Evolutionary conservation across 1,284 basidiomycete genomes (phyloP).

Genomic region (Butyriboletus appendiculatus): DNA sequence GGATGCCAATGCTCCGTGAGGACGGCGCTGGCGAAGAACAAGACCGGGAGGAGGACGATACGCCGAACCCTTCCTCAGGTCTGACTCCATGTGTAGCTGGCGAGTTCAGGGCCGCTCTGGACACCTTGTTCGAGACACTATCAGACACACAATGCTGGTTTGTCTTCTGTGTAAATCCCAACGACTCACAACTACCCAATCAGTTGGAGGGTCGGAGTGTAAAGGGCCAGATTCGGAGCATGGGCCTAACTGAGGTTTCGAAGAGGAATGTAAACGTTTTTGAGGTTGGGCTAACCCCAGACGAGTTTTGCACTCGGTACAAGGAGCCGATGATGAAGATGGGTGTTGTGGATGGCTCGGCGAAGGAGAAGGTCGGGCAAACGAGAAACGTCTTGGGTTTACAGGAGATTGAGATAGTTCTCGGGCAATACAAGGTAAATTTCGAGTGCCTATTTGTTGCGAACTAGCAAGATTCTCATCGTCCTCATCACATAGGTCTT

Average conservation of each 20-base stretch:
- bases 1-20: slow-evolving; percentile 63
- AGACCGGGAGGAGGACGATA: slow-evolving; percentile 56
- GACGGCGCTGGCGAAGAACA: slow-evolving; percentile 46
- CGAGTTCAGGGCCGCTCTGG: slow-evolving; percentile 83
- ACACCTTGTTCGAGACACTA: slow-evolving; percentile 86
- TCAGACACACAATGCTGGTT: slow-evolving; percentile 93
- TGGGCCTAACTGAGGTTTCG: slow-evolving; percentile 81
- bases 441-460: slow-evolving; percentile 26
- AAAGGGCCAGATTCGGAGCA: slow-evolving; percentile 87
- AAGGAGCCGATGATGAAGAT: slow-evolving; percentile 52
- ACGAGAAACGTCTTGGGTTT: slow-evolving; percentile 65
- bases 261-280: slow-evolving; percentile 68
- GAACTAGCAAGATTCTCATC: slow-evolving; percentile 29
- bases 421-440: no score
- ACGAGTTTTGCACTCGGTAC: slow-evolving; percentile 89
- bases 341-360: slow-evolving; percentile 52
- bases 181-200: slow-evolving; percentile 92
- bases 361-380: slow-evolving; percentile 57
- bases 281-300: slow-evolving; percentile 84
- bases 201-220: slow-evolving; percentile 91
- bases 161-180: slow-evolving; percentile 91
- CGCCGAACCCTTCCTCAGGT: slow-evolving; percentile 30
- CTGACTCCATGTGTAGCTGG: slow-evolving; percentile 78
- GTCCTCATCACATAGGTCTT: no score
- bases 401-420: slow-evolving; percentile 73